A percentile compares a stretch with the other conserved stretches of the same genome.
phyloP scores from a whole-genome alignment of 495 filamentous ascomycete genomes.

The Xylaria telfairii region DNA sequence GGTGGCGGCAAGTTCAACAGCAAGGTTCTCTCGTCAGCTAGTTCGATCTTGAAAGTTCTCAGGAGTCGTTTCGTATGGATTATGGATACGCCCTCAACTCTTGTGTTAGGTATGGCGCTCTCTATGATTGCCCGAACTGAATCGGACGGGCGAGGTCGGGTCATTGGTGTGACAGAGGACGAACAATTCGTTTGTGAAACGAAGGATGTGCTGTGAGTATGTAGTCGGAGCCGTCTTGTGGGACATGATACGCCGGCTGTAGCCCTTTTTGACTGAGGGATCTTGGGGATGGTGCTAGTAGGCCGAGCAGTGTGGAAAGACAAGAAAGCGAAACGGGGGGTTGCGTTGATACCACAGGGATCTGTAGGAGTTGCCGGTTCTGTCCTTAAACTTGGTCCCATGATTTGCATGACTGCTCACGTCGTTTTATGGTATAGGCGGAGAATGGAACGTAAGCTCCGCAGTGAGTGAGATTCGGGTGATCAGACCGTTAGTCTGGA shows the following conservation, averaged over 20 bases:
- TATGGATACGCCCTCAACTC: slow-evolving; percentile 37
- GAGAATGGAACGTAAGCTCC: slow-evolving; percentile 32
- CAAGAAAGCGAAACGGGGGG: slow-evolving; percentile 29
- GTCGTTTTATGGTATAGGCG: slow-evolving; percentile 31
- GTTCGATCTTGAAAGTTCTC: slow-evolving; percentile 41
- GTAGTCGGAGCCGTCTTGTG: slow-evolving; percentile 36
- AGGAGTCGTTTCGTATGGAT: slow-evolving; percentile 41
- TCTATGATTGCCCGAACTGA: slow-evolving; percentile 43
- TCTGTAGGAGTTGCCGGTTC: slow-evolving; percentile 33
- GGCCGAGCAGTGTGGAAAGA: slow-evolving; percentile 30
- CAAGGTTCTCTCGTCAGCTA: slow-evolving; percentile 42
- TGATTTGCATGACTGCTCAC: slow-evolving; percentile 27
- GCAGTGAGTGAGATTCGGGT: slow-evolving; percentile 22
- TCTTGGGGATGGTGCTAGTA: slow-evolving; percentile 24
- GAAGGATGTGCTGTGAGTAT: slow-evolving; percentile 31
- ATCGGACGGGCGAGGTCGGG: slow-evolving; percentile 41
- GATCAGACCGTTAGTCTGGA: slow-evolving; percentile 26
- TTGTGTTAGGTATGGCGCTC: slow-evolving; percentile 36
- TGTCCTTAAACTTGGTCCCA: slow-evolving; percentile 34
- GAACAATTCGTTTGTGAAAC: slow-evolving; percentile 32
- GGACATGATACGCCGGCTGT: slow-evolving; percentile 35
- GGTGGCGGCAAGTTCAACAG: slow-evolving; percentile 44
- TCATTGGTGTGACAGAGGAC: slow-evolving; percentile 40
- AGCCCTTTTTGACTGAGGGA: slow-evolving; percentile 34
- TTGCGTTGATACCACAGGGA: slow-evolving; percentile 35